phyloP scores from a whole-genome alignment of 2,329 filamentous ascomycete species.

The Grosmannia clavigera region DNA sequence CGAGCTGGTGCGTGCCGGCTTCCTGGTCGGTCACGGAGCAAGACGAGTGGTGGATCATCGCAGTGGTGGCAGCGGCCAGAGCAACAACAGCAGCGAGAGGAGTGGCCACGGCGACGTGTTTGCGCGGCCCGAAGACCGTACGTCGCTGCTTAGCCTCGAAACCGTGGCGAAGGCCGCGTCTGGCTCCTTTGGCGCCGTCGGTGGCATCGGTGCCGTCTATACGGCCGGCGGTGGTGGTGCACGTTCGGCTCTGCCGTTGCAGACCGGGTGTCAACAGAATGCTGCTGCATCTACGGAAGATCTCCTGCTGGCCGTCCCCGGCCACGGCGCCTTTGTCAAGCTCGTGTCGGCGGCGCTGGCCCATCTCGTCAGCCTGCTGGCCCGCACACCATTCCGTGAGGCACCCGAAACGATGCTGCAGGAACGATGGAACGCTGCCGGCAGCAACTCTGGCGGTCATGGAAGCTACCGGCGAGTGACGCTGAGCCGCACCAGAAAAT shows the following conservation, averaged over 20 bases:
- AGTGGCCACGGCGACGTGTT: constrained; percentile 21
- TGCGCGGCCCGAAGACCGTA: constrained; percentile 38
- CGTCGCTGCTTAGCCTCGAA: constrained; percentile 47
- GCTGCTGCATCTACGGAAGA: constrained; percentile 13
- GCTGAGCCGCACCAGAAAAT: constrained; percentile 52
- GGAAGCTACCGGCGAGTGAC: constrained; percentile 33
- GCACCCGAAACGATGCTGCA: constrained; percentile 47
- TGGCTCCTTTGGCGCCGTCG: constrained; percentile 56
- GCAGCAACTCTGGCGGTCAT: constrained; percentile 39
- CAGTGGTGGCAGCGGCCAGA: neutral
- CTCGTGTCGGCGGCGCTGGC: constrained; percentile 47
- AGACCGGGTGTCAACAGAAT: constrained; percentile 19
- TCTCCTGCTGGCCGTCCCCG: constrained; percentile 51
- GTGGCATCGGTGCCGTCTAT: constrained; percentile 53
- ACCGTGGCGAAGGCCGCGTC: constrained; percentile 53
- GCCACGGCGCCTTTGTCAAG: constrained; percentile 55
- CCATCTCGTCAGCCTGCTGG: constrained; percentile 48
- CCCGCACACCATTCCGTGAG: constrained; percentile 48
- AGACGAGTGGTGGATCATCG: constrained; percentile 15
- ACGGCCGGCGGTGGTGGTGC: constrained; percentile 43
- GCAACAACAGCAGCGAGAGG: neutral
- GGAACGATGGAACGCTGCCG: constrained; percentile 55
- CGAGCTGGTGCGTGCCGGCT: constrained; percentile 51
- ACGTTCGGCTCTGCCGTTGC: constrained; percentile 22
- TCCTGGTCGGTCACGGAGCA: constrained; percentile 42